A percentile compares a stretch with the other conserved stretches of the same genome.
These are phyloP conservation scores for Boletus barrowsii DNA, from an alignment of 768 basidiomycete species.

Conservation along the genomic window DNA sequence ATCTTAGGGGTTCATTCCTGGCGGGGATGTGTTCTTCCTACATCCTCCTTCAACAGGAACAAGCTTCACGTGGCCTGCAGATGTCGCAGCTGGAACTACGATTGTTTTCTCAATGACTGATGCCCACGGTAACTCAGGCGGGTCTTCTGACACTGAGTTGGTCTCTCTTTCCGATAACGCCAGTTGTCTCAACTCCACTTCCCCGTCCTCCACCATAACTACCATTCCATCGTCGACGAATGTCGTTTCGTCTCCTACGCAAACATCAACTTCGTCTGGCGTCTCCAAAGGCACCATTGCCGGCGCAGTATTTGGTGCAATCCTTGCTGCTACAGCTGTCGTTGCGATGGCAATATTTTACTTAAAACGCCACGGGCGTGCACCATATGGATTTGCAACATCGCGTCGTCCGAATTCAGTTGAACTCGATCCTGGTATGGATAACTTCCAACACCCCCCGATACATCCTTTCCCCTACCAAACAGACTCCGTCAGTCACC, in stretches of 20 bases:
- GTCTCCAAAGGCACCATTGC: conserved; percentile 47
- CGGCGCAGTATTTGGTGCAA: conserved; percentile 46
- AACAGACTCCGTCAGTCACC: conserved; percentile 15
- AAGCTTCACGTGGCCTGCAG: conserved; percentile 52
- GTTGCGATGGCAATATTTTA: conserved; percentile 52
- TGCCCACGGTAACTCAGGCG: conserved; percentile 49
- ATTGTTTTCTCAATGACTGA: conserved; percentile 59
- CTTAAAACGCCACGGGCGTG: conserved; percentile 30
- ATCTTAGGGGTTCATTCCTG: conserved; percentile 58
- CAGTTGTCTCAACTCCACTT: conserved; percentile 50
- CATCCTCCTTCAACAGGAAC: conserved; percentile 35
- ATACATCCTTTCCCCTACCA: conserved; percentile 34
- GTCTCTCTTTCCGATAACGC: conserved; percentile 47
- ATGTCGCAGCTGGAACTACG: conserved; percentile 55
- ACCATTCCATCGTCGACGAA: conserved; percentile 22
- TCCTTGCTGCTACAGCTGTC: conserved; percentile 51
- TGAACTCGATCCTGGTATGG: conserved; percentile 33
- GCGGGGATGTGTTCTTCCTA: conserved; percentile 50
- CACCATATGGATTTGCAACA: conserved; percentile 30
- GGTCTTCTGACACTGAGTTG: conserved; percentile 49
- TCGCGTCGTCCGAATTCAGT: conserved; percentile 36
- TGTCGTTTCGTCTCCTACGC: conserved; percentile 17
- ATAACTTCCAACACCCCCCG: conserved; percentile 33
- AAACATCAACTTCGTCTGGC: conserved; percentile 19
- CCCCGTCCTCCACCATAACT: conserved; percentile 51